A percentile compares a stretch with the other conserved stretches of the same genome.
Evolutionary conservation across 345 rosid species (phyloP).

Genomic region (Camelina sativa): DNA sequence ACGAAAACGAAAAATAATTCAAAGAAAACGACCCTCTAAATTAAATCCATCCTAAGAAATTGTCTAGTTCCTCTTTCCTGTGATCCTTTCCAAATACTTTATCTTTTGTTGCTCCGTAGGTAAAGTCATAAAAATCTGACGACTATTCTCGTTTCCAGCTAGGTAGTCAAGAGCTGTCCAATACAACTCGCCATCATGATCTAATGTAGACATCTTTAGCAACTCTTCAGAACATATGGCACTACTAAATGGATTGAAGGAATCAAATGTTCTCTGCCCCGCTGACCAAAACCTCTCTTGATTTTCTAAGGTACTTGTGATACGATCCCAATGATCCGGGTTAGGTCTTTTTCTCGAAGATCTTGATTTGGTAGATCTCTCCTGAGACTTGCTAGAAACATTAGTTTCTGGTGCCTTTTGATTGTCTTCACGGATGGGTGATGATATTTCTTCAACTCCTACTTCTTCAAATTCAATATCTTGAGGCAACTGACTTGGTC

Average conservation of each 20-base stretch:
- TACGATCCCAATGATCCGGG: not conserved
- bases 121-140: constrained; percentile 3
- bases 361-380: not conserved
- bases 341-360: not conserved
- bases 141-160: not conserved
- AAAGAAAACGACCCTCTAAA: no score
- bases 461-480: no score
- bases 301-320: no score
- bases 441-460: not conserved
- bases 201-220: constrained; percentile 5
- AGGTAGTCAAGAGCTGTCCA: constrained; percentile 2
- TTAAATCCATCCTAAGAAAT: no score
- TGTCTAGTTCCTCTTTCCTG: not conserved
- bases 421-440: not conserved
- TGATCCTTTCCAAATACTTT: constrained; percentile 1
- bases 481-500: not conserved
- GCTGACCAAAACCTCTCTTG: no score
- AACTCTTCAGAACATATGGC: not conserved
- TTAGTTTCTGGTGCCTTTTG: not conserved
- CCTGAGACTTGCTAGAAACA: not conserved
- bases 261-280: no score
- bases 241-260: no score
- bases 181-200: not conserved
- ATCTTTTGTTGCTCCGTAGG: not conserved
- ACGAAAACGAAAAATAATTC: no score